Percentiles rank a stretch among this genome's conserved stretches.
Evolutionary conservation across 106 monocot species (phyloP).

Genomic region (Dactylorhiza incarnata): DNA sequence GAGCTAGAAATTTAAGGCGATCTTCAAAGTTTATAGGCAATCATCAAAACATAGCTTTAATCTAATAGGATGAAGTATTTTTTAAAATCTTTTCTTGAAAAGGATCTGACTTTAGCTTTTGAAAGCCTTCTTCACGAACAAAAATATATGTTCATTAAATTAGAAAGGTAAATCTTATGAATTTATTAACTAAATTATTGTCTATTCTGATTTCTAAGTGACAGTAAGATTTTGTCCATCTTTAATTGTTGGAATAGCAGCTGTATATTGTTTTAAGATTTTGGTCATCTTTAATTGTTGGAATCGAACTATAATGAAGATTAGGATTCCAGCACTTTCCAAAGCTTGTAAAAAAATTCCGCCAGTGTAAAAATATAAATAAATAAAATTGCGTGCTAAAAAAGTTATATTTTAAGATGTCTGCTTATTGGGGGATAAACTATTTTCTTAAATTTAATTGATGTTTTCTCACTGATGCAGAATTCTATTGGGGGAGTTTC

Average conservation of each 20-base stretch:
- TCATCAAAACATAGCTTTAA: background rate
- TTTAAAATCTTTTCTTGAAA: background rate
- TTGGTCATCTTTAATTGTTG: background rate
- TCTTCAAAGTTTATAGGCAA: background rate
- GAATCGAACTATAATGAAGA: background rate
- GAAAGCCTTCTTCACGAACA: background rate
- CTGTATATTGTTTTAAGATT: background rate
- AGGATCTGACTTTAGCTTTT: background rate
- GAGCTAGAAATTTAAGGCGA: background rate
- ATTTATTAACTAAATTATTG: background rate
- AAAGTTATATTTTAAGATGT: background rate
- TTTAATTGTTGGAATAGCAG: no score
- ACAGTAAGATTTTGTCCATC: background rate
- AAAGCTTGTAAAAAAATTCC: background rate
- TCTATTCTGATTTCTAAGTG: background rate
- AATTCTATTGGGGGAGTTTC: conserved; percentile 96
- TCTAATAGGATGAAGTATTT: background rate
- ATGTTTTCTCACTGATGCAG: conserved; percentile 33
- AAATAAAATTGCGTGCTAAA: background rate
- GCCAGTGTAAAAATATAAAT: background rate
- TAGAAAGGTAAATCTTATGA: background rate
- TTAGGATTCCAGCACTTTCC: background rate
- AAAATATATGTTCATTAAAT: background rate
- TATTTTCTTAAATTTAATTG: background rate
- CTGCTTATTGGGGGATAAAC: background rate